Evolutionary conservation across 331 rosid species (phyloP).

Genomic region (Ulmus americana): DNA sequence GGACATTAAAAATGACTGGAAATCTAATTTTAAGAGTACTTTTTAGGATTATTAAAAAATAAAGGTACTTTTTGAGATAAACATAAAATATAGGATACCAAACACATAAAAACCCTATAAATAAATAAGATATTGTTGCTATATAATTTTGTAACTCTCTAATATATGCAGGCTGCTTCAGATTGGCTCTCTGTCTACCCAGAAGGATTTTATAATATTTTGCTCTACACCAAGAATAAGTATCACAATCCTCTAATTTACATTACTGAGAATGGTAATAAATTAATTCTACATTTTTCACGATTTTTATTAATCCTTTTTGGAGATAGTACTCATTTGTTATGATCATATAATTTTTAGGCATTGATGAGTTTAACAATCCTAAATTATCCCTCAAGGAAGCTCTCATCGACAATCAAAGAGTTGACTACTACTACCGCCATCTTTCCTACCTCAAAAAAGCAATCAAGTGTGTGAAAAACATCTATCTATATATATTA

Average conservation of each 20-base stretch:
- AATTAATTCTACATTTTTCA: not conserved
- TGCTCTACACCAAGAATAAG: slow-evolving; percentile 32
- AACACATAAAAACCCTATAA: too few relatives aligned
- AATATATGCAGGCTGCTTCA: slow-evolving; percentile 16
- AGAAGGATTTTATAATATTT: slow-evolving; percentile 31
- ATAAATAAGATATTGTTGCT: not conserved
- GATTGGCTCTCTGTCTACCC: slow-evolving; percentile 41
- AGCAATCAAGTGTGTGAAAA: slow-evolving; percentile 28
- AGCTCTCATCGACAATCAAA: slow-evolving; percentile 17
- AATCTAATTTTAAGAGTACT: too few relatives aligned
- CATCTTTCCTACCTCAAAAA: slow-evolving; percentile 36
- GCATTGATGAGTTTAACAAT: slow-evolving; percentile 28
- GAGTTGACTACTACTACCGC: slow-evolving; percentile 24
- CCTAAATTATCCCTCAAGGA: slow-evolving; percentile 19
- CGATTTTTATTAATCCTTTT: not conserved
- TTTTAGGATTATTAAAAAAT: too few relatives aligned
- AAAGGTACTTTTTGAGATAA: too few relatives aligned
- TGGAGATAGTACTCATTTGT: not conserved
- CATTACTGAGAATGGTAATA: slow-evolving; percentile 44
- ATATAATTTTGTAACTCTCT: not conserved
- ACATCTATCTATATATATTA: not conserved
- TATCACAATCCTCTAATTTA: slow-evolving; percentile 34
- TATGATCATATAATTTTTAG: slow-evolving; percentile 7
- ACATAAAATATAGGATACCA: too few relatives aligned
- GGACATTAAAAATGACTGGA: too few relatives aligned